Evolutionary conservation across 768 basidiomycete genomes (phyloP), one percentile per base, ranked within the genome.

Genomic region (Pleurotus cornucopiae): DNA sequence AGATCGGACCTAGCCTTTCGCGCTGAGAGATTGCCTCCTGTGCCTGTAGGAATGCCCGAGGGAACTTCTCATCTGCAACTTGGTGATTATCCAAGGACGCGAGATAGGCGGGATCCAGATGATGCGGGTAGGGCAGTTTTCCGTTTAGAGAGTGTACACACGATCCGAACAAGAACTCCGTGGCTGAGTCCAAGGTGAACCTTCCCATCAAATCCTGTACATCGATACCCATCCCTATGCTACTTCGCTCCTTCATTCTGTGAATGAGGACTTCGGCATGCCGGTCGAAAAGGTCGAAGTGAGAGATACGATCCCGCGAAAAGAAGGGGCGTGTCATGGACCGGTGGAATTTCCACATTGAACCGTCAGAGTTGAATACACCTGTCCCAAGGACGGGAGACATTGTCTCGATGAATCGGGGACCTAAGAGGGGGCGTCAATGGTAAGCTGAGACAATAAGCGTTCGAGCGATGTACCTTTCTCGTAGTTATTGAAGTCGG

Each of bases 301-400:
- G 77, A 59, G 75, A 76, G 59, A 85, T 81, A 38, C 77, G 68
- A 57, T 85, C 83, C 7, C 74, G 74, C n/a, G 72, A 79, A 64
- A 86, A 86, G 71, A 83, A 83, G 1, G 86, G 84, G 0, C 85
- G 78, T 0, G 82, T 81, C 66, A 84, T 84, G 5, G 76, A 77
- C n/a, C 84, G 79, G 60, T 85, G 83, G 61, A 85, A 85, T 62
- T 77, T 81, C 81, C 80, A 82, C 71, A 78, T 75, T 72, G 57
- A 60, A 78, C 85, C 85, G 54, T 87, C 84, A 12, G 83, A 81
- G 60, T 88, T 87, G 65, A 88, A 88, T 3, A 88, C 82, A 0
- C 87, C 87, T 9, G 76, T 75, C 0, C 87, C 87, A 13, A 87
- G 67, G 9, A 86, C 73, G 1, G 76, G 72, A 3, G 67, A 66